Percentiles rank a stretch among this genome's conserved stretches.
Conservation (phyloP, 805 yeast species). For the Cyberlindnera mrakii region DNA sequence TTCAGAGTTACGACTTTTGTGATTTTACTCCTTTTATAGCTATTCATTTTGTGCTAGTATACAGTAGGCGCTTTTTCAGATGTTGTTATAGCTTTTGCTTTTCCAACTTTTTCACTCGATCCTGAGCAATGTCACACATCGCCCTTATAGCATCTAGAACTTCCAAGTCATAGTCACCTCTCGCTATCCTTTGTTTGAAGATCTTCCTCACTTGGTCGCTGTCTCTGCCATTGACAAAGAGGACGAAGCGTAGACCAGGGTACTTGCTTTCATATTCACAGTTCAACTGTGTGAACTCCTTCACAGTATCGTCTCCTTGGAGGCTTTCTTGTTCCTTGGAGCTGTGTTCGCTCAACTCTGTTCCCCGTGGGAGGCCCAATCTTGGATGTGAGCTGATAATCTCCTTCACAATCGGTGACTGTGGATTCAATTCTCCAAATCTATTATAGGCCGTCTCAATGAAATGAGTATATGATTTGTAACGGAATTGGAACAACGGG, state of each 20-base stretch:
- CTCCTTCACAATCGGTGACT: conserved; percentile 18
- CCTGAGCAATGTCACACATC: conserved; percentile 88
- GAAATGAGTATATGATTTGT: conserved; percentile 10
- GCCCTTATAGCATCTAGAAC: conserved; percentile 68
- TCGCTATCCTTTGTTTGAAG: conserved; percentile 52
- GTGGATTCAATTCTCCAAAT: conserved; percentile 14
- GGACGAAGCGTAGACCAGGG: conserved; percentile 77
- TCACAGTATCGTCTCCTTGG: conserved; percentile 41
- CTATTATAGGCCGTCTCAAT: conserved; percentile 12
- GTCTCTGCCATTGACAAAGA: conserved; percentile 81
- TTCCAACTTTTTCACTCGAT: conserved; percentile 55
- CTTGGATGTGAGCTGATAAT: conserved; percentile 92
- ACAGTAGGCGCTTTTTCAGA: not conserved
- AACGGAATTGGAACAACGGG: conserved; percentile 7
- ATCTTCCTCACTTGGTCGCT: conserved; percentile 57
- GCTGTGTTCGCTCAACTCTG: conserved; percentile 58
- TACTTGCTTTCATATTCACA: conserved; percentile 54
- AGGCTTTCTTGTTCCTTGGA: conserved; percentile 65
- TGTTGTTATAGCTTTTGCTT: conserved; percentile 25
- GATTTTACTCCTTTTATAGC: no score
- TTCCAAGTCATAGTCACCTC: conserved; percentile 51
- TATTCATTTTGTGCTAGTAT: no score
- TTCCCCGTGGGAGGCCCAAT: conserved; percentile 55
- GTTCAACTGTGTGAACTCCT: conserved; percentile 47
- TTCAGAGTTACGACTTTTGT: no score